A percentile compares a stretch with the other conserved stretches of the same genome.
These are phyloP conservation scores for Cyberlindnera meyerae DNA, from an alignment of 805 yeast species.

Conservation along the genomic window DNA sequence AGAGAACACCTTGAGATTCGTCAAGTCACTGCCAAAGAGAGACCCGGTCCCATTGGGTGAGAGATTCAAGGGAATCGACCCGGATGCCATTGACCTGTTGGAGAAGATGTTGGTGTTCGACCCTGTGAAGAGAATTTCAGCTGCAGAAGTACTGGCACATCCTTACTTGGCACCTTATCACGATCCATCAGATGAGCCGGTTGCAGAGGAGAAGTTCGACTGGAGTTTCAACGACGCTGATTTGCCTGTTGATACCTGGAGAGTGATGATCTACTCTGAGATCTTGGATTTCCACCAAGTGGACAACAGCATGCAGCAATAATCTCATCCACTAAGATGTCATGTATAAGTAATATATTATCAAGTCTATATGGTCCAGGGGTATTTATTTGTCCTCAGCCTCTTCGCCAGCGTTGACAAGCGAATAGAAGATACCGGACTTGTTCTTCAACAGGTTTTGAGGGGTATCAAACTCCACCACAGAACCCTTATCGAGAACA, in stretches of 20 bases:
- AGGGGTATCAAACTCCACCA: conserved; percentile 76
- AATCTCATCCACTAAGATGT: not conserved
- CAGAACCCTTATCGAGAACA: conserved; percentile 69
- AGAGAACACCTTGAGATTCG: conserved; percentile 91
- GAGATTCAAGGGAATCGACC: conserved; percentile 73
- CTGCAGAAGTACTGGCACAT: conserved; percentile 84
- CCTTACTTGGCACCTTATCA: conserved; percentile 93
- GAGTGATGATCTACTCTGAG: conserved; percentile 98
- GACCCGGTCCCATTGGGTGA: conserved; percentile 87
- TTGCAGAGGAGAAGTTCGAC: conserved; percentile 86
- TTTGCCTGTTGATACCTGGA: conserved; percentile 96
- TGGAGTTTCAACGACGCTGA: conserved; percentile 99
- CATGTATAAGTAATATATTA: not conserved
- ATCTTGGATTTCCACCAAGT: conserved; percentile 94
- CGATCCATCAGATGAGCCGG: conserved; percentile 96
- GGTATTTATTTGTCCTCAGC: not conserved
- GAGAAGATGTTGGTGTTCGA: conserved; percentile 92
- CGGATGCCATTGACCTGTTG: conserved; percentile 82
- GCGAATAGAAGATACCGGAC: conserved; percentile 68
- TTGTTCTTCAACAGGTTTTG: conserved; percentile 56
- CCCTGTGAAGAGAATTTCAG: conserved; percentile 90
- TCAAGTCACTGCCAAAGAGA: conserved; percentile 86
- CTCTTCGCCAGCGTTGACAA: conserved; percentile 53
- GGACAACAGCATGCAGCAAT: conserved; percentile 18
- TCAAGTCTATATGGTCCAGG: not conserved